phyloP scores from a whole-genome alignment of 768 basidiomycete species.

The Phlegmacium glaucopus region DNA sequence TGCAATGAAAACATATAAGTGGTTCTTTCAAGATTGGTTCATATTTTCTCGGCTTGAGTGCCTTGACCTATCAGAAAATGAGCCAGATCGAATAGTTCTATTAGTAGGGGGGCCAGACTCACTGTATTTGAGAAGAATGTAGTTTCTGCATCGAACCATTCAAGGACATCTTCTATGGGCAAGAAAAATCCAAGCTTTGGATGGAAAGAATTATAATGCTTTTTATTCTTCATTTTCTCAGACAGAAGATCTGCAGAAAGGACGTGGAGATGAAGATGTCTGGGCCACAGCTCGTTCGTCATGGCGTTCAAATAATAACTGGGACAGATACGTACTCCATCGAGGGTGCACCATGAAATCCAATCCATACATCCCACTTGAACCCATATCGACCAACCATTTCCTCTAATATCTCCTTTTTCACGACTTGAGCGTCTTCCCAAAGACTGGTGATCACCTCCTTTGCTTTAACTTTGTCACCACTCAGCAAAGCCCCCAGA shows the following conservation, averaged over 20 bases:
- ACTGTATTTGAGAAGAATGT: constrained; percentile 40
- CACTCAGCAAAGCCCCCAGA: constrained; percentile 53
- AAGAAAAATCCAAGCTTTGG: constrained; percentile 84
- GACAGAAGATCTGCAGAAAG: constrained; percentile 76
- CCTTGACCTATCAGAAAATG: constrained; percentile 43
- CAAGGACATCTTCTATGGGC: constrained; percentile 69
- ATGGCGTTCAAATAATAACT: neutral
- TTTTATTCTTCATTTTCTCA: constrained; percentile 75
- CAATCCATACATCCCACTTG: constrained; percentile 73
- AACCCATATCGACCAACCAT: constrained; percentile 76
- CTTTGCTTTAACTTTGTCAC: constrained; percentile 52
- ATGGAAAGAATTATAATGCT: constrained; percentile 90
- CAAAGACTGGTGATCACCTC: constrained; percentile 48
- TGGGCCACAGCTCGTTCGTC: constrained; percentile 21
- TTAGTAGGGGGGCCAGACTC: neutral
- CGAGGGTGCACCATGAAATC: constrained; percentile 84
- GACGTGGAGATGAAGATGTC: constrained; percentile 84
- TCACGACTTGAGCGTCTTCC: constrained; percentile 53
- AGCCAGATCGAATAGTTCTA: neutral
- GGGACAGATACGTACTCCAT: constrained; percentile 62
- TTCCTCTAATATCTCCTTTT: constrained; percentile 68
- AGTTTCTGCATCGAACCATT: constrained; percentile 72
- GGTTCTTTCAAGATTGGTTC: constrained; percentile 65
- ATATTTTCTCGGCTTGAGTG: constrained; percentile 49
- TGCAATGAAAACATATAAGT: constrained; percentile 72